Percentiles rank a stretch among this genome's conserved stretches.
These are phyloP conservation scores for Thraustochytrium striatum DNA, from an alignment of 352 stramenopile genomes.

Conservation along the genomic window DNA sequence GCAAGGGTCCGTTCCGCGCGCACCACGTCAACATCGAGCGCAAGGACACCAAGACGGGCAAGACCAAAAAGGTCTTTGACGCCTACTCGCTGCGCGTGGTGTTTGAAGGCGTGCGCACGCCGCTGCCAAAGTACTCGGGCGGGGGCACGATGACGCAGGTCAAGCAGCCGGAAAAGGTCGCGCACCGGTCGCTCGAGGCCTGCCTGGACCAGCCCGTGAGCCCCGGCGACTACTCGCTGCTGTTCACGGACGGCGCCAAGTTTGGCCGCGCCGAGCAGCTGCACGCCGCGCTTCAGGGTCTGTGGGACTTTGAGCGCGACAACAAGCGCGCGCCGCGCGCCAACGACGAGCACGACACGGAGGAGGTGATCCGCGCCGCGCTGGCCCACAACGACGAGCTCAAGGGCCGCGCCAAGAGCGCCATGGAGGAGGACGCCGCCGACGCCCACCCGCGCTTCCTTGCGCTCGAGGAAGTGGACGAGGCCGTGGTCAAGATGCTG, in stretches of 20 bases:
- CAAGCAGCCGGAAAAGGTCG: slow-evolving; percentile 85
- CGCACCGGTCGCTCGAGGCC: slow-evolving; percentile 80
- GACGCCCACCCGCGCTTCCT: slow-evolving; percentile 58
- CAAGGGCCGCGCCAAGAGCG: slow-evolving; percentile 58
- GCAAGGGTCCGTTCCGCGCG: slow-evolving; percentile 35
- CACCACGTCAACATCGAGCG: slow-evolving; percentile 18
- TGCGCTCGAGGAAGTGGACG: slow-evolving; percentile 43
- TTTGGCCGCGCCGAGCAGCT: slow-evolving; percentile 83
- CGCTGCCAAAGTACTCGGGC: slow-evolving; percentile 68
- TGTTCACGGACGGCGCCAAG: slow-evolving; percentile 96
- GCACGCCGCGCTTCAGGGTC: slow-evolving; percentile 78
- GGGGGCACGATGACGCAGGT: slow-evolving; percentile 84
- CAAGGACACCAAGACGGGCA: slow-evolving; percentile 36
- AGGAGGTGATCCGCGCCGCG: slow-evolving; percentile 75
- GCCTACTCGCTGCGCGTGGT: slow-evolving; percentile 55
- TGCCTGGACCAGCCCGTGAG: slow-evolving; percentile 79
- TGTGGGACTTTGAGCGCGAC: slow-evolving; percentile 66
- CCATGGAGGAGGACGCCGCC: slow-evolving; percentile 60
- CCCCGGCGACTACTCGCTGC: slow-evolving; percentile 66
- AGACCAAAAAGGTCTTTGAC: slow-evolving; percentile 42
- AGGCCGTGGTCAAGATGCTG: slow-evolving; percentile 31
- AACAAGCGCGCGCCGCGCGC: slow-evolving; percentile 74
- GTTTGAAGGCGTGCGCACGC: slow-evolving; percentile 53
- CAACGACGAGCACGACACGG: slow-evolving; percentile 71
- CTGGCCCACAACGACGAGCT: slow-evolving; percentile 69